Conservation (phyloP, 2,329 filamentous ascomycete species). For the Uncinocarpus reesii region DNA sequence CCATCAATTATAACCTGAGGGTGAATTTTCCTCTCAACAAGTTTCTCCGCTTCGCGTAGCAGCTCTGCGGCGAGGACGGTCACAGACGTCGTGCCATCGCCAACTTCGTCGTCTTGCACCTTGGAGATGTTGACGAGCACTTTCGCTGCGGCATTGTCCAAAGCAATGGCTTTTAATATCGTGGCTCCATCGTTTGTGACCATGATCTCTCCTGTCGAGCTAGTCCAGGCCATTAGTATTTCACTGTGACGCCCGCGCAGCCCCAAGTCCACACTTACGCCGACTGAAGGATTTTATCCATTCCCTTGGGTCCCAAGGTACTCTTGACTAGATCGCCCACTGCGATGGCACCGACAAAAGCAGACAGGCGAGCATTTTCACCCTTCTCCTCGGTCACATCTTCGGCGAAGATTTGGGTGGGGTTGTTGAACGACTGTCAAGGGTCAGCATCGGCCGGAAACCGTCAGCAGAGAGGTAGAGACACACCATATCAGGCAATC, state of each 20-base stretch:
- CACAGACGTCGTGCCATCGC: slow-evolving; percentile 96
- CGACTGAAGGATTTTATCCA: slow-evolving; percentile 97
- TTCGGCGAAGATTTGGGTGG: slow-evolving; percentile 95
- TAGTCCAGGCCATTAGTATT: slow-evolving; percentile 26
- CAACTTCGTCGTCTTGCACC: slow-evolving; percentile 97
- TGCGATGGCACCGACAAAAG: slow-evolving; percentile 95
- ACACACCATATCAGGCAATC: slow-evolving; percentile 13
- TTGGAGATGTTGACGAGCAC: slow-evolving; percentile 99
- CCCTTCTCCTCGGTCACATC: slow-evolving; percentile 97
- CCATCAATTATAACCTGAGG: slow-evolving; percentile 99
- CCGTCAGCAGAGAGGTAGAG: background rate
- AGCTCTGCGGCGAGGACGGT: slow-evolving; percentile 91
- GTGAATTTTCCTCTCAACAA: slow-evolving; percentile 97
- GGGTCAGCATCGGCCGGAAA: slow-evolving; percentile 7
- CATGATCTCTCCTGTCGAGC: slow-evolving; percentile 92
- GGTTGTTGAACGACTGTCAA: slow-evolving; percentile 46
- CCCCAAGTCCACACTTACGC: slow-evolving; percentile 46
- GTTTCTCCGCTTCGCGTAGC: slow-evolving; percentile 88
- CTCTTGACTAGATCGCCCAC: slow-evolving; percentile 97
- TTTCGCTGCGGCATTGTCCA: slow-evolving; percentile 97
- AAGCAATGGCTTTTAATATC: slow-evolving; percentile 93
- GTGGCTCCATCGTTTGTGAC: slow-evolving; percentile 98
- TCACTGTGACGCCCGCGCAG: background rate
- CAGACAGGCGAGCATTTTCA: slow-evolving; percentile 96
- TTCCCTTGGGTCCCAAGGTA: slow-evolving; percentile 92